Conservation (phyloP, 2,329 filamentous ascomycete genomes). For the Ilyonectria destructans region DNA sequence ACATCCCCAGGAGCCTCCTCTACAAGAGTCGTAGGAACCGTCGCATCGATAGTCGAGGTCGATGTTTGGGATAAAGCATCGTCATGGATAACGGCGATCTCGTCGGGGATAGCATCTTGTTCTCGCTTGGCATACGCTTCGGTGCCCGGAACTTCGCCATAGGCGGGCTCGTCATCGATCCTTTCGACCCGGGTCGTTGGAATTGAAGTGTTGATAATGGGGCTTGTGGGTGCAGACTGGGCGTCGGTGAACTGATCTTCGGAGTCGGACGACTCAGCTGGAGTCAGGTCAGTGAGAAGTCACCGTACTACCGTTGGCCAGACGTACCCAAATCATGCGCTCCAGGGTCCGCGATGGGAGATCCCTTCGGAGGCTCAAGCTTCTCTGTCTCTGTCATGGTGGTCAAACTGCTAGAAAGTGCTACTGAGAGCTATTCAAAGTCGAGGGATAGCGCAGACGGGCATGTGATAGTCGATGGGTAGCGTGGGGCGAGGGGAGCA, state of each 20-base stretch:
- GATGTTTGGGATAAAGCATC: conserved; percentile 44
- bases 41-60: conserved; percentile 43
- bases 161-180: conserved; percentile 66
- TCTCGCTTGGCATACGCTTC: conserved; percentile 70
- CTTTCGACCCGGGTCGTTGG: conserved; percentile 74
- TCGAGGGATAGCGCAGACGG: conserved; percentile 26
- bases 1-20: conserved; percentile 66
- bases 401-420: conserved; percentile 22
- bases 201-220: conserved; percentile 65
- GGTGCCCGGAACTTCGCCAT: conserved; percentile 76
- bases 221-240: conserved; percentile 66
- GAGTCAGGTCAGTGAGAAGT: conserved; percentile 44
- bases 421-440: conserved; percentile 21
- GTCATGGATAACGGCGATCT: conserved; percentile 67
- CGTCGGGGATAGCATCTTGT: conserved; percentile 73
- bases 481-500: conserved; percentile 40
- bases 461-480: conserved; percentile 43
- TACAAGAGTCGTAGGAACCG: conserved; percentile 67
- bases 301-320: conserved; percentile 11
- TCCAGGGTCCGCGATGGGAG: conserved; percentile 67
- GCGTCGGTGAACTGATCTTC: conserved; percentile 82
- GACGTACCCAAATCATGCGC: conserved; percentile 72
- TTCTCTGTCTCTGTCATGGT: conserved; percentile 52
- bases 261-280: conserved; percentile 72
- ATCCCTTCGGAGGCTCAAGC: conserved; percentile 53